A percentile compares a stretch with the other conserved stretches of the same genome.
phyloP scores from a whole-genome alignment of 495 filamentous ascomycete species.

The Tuber aestivum region DNA sequence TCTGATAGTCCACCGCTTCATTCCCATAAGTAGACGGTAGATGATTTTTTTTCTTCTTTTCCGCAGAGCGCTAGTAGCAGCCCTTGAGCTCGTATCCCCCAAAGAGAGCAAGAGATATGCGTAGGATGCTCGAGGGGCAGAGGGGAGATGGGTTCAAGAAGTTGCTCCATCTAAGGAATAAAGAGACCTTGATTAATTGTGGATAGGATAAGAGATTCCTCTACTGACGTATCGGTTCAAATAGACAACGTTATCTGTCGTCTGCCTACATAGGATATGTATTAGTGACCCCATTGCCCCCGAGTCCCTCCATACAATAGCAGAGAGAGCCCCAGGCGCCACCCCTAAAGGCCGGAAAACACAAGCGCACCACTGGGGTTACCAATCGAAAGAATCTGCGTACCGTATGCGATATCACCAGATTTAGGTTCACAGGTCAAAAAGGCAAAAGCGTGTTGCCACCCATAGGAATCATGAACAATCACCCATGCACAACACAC shows the following conservation, averaged over 20 bases:
- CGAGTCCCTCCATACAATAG: neutral
- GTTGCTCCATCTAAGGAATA: neutral
- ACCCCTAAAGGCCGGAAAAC: neutral
- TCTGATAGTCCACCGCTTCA: neutral
- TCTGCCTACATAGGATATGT: neutral
- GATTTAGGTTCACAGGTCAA: neutral
- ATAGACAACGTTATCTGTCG: neutral
- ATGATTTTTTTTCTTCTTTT: neutral
- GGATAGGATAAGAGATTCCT: neutral
- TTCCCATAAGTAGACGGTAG: neutral
- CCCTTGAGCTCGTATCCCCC: neutral
- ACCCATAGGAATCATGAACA: neutral
- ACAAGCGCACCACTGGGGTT: neutral
- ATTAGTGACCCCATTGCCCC: neutral
- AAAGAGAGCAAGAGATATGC: neutral
- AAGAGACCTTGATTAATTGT: neutral
- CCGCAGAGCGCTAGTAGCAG: neutral
- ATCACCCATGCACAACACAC: neutral
- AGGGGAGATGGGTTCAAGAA: neutral
- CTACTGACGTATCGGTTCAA: neutral
- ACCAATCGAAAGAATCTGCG: neutral
- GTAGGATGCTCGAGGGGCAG: no score
- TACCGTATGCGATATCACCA: no score
- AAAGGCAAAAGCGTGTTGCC: neutral
- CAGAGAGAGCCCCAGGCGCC: neutral